Evolutionary conservation across 1,284 basidiomycete genomes (phyloP).

Genomic region (Sporisorium graminicola): DNA sequence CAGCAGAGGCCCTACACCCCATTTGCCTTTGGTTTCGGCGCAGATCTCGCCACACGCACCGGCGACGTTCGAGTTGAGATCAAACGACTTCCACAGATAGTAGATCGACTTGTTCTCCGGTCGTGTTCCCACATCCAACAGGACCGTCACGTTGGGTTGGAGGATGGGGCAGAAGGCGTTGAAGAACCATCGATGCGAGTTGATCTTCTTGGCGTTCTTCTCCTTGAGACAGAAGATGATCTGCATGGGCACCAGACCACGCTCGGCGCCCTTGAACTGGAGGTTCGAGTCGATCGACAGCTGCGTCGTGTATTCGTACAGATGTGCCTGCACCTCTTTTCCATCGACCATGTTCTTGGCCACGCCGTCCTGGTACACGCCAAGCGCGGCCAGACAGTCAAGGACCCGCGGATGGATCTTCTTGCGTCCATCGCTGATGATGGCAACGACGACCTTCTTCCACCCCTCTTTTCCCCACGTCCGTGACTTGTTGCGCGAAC

Average conservation of each 20-base stretch:
- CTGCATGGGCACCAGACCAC: conserved; percentile 74
- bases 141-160: conserved; percentile 88
- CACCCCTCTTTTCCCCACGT: conserved; percentile 97
- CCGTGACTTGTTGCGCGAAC: conserved; percentile 90
- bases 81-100: conserved; percentile 95
- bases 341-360: conserved; percentile 92
- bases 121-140: conserved; percentile 96
- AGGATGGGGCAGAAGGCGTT: conserved; percentile 67
- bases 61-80: conserved; percentile 80
- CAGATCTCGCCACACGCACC: conserved; percentile 83
- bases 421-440: conserved; percentile 93
- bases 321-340: conserved; percentile 88
- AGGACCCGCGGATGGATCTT: conserved; percentile 92
- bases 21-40: conserved; percentile 64
- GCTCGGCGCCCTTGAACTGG: conserved; percentile 93
- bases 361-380: conserved; percentile 77
- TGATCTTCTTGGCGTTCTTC: conserved; percentile 75
- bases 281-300: conserved; percentile 88
- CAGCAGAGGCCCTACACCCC: conserved; percentile 80
- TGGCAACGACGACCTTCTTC: conserved; percentile 81
- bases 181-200: conserved; percentile 78
- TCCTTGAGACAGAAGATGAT: conserved; percentile 69
- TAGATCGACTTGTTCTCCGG: conserved; percentile 97
- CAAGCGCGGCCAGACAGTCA: conserved; percentile 78
- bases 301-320: conserved; percentile 95